These are phyloP conservation scores for Chlorella variabilis DNA, from an alignment of 163 green algal species.

Conservation along the genomic window DNA sequence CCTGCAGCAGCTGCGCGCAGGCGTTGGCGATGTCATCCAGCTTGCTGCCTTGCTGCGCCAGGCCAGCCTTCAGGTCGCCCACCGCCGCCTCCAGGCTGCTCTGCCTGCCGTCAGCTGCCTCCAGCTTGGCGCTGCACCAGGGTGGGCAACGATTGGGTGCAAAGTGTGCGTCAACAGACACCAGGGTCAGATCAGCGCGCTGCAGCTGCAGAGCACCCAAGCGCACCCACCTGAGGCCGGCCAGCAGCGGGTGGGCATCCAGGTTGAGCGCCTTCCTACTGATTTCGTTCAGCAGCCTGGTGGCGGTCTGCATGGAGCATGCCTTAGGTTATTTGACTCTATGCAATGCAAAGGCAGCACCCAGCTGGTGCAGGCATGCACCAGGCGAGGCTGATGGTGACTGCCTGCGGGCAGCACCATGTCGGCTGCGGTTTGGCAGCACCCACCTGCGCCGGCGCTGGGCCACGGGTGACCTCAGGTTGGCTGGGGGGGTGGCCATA, in stretches of 20 bases:
- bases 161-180: no score
- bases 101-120: not conserved
- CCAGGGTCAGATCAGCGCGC: no score
- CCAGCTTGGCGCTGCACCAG: constrained; percentile 10
- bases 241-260: not conserved
- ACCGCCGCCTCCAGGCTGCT: not conserved
- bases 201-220: no score
- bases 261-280: not conserved
- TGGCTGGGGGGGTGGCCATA: not conserved
- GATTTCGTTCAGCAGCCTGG: constrained; percentile 8
- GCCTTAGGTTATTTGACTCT: no score
- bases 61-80: not conserved
- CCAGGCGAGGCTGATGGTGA: no score
- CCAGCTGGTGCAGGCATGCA: not conserved
- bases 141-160: no score
- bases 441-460: not conserved
- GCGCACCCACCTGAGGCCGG: constrained; percentile 4
- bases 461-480: not conserved
- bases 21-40: not conserved
- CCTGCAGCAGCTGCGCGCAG: constrained; percentile 24
- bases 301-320: constrained; percentile 1
- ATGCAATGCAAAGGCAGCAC: not conserved
- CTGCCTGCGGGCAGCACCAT: no score
- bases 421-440: not conserved
- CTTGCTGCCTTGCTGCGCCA: not conserved